phyloP scores from a whole-genome alignment of 192 early-diverging fungal species.

The Coemansia asiatica region DNA sequence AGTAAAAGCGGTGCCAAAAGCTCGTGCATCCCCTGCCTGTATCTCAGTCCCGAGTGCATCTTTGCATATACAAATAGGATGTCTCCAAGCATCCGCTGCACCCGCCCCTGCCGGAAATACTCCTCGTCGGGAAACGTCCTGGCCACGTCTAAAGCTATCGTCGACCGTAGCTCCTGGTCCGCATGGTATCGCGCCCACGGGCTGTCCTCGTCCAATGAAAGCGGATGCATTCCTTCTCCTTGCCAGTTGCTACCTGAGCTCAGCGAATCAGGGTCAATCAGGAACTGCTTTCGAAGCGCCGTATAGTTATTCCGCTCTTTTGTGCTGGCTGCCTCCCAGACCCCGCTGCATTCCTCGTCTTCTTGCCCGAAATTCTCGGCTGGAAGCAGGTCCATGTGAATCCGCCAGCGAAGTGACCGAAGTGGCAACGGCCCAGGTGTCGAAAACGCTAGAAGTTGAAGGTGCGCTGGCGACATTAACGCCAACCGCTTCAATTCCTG shows the following conservation, averaged over 20 bases:
- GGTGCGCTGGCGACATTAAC: constrained; percentile 28
- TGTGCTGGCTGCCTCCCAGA: constrained; percentile 21
- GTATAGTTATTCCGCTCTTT: constrained; percentile 42
- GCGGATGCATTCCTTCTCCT: constrained; percentile 74
- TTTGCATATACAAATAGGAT: constrained; percentile 93
- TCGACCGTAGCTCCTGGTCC: constrained; percentile 78
- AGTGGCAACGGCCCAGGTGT: constrained; percentile 21
- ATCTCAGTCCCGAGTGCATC: constrained; percentile 82
- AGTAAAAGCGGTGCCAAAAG: constrained; percentile 79
- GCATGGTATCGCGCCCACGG: constrained; percentile 93
- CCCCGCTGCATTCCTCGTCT: constrained; percentile 23
- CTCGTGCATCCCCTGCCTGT: constrained; percentile 99
- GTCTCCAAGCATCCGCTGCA: constrained; percentile 71
- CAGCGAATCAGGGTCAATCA: constrained; percentile 26
- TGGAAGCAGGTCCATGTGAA: constrained; percentile 38
- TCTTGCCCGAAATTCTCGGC: constrained; percentile 37
- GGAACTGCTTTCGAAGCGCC: constrained; percentile 15
- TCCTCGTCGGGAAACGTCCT: constrained; percentile 89
- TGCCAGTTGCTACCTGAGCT: constrained; percentile 47
- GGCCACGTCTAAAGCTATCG: constrained; percentile 89
- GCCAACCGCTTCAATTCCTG: constrained; percentile 30
- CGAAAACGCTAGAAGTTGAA: constrained; percentile 27
- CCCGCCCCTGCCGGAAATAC: constrained; percentile 67
- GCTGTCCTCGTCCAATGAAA: constrained; percentile 82
- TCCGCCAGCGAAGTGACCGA: constrained; percentile 44